Base-by-base conservation (phyloP, 2,329 filamentous ascomycete genomes). In the Ceratocystis ficicola region DNA sequence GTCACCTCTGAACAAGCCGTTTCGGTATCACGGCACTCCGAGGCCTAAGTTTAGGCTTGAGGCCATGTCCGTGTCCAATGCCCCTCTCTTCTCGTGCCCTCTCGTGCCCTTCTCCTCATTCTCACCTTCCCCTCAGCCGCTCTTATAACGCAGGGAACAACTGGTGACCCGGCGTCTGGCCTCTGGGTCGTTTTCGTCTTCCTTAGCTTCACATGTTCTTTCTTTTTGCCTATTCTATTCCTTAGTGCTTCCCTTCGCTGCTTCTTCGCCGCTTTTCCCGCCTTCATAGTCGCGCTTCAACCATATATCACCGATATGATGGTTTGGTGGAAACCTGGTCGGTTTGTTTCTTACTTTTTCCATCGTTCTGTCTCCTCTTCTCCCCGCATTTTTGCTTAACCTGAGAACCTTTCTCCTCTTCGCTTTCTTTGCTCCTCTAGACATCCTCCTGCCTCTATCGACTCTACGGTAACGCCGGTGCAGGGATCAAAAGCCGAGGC, bases 191-290 rank as follows among this genome's bases (percentile, higher is more conserved):
- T 30, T 36, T 30, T 59, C 15, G 25, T 59, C 55, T 52, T 52
- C 48, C 22, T 52, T 52, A 8, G n/a, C n/a, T 41, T 41, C 3
- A 41, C 12, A 41, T 15, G 36, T 10, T 59, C 55, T 59, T 59
- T n/a, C 12, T 4, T 59, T 36, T n/a, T n/a, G 36, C 36, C 55
- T 17, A 20, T 32, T 59, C 55, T 17, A 7, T 30, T 59, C 30
- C n/a, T 50, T 52, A 41, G 36, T n/a, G 17, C 48, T 36, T 36
- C 55, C 55, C 55, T 20, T 59, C 55, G 28, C 28, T 57, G 52
- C 52, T 36, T 36, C 55, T 59, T 59, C 55, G 55, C 55, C 36
- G 55, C 55, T 59, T 59, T 30, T 59, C 55, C 55, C 55, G 28
- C 55, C 55, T 59, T 30, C 55, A 59, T 30, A 36, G 3, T 17